Percentiles rank a stretch among this genome's conserved stretches.
phyloP scores from a whole-genome alignment of 108 stramenopile species.

The Halocafeteria seosinensis region DNA sequence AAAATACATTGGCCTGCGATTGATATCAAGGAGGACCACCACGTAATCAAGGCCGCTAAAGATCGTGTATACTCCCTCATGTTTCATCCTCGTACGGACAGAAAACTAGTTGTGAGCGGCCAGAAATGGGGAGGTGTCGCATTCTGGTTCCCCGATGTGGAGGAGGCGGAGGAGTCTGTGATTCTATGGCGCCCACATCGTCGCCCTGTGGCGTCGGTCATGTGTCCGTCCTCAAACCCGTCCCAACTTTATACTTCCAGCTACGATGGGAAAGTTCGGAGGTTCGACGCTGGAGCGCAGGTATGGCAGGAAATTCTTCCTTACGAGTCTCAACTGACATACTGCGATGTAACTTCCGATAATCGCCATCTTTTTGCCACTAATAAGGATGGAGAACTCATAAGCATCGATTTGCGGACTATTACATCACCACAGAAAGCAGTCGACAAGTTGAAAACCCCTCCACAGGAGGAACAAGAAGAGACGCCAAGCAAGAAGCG shows the following conservation, averaged over 20 bases:
- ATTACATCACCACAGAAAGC: background rate
- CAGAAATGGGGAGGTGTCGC: background rate
- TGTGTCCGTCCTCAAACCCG: too few species aligned
- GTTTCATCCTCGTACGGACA: background rate
- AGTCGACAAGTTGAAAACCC: background rate
- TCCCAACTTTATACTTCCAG: background rate
- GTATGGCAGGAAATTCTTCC: background rate
- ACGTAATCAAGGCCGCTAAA: background rate
- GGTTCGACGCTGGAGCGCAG: background rate
- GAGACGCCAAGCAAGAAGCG: background rate
- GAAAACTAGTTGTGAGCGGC: background rate
- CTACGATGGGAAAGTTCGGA: background rate
- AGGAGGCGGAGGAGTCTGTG: background rate
- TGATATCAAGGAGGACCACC: background rate
- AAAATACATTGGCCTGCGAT: background rate
- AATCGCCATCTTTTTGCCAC: background rate
- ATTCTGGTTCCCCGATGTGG: background rate
- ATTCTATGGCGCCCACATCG: too few species aligned
- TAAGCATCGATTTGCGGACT: background rate
- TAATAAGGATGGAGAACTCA: background rate
- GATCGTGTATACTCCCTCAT: background rate
- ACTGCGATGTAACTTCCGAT: background rate
- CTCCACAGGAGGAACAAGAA: background rate
- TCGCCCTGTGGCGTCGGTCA: too few species aligned
- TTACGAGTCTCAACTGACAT: background rate